phyloP scores from a whole-genome alignment of 2,329 filamentous ascomycete genomes.

The Arthrobotrys musiformis region DNA sequence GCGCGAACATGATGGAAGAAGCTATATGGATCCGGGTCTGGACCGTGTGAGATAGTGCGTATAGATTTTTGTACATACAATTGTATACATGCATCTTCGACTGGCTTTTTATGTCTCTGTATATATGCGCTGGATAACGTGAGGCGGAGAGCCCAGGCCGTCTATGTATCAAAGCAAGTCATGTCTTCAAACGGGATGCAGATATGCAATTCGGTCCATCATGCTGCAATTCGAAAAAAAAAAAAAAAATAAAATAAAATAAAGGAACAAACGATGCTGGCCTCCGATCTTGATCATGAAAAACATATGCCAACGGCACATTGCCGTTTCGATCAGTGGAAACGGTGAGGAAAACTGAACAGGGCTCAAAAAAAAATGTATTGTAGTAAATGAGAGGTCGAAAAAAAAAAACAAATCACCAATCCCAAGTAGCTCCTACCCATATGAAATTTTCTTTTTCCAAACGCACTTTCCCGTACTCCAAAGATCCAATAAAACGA shows the following conservation, averaged over 20 bases:
- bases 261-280: background rate
- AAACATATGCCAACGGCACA: background rate
- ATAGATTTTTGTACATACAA: slow-evolving; percentile 1
- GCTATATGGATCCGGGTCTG: no score
- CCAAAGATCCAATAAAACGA: slow-evolving; percentile 10
- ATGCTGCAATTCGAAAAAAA: no score
- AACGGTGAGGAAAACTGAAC: background rate
- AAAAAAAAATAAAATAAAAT: no score
- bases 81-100: background rate
- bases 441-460: slow-evolving; percentile 11
- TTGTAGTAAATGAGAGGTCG: background rate
- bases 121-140: background rate
- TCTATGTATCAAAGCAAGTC: slow-evolving; percentile 5
- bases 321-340: background rate
- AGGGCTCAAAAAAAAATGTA: background rate
- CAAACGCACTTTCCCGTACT: slow-evolving; percentile 6
- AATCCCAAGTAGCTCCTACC: slow-evolving; percentile 9
- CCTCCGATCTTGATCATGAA: background rate
- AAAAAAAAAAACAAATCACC: slow-evolving; percentile 1
- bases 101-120: background rate
- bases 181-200: background rate
- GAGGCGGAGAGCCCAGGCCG: background rate
- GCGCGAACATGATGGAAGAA: no score
- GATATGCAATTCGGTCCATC: background rate
- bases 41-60: no score